These are phyloP conservation scores for Pestalotiopsis sp. DNA, from an alignment of 2,329 filamentous ascomycete genomes.

Conservation along the genomic window DNA sequence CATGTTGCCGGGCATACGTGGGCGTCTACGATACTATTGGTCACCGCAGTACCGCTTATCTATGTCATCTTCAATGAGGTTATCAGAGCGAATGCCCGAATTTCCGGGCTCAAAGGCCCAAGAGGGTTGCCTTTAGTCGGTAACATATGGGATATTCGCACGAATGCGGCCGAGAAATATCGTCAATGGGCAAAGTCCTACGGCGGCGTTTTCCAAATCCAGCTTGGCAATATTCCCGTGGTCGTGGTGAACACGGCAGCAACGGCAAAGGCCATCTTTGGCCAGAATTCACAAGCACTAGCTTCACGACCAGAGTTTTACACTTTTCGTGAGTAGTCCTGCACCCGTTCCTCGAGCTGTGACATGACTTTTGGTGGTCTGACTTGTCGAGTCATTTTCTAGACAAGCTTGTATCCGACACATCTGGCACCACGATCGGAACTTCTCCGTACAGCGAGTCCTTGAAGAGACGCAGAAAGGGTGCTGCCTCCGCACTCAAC, in stretches of 20 bases:
- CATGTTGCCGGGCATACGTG: background rate
- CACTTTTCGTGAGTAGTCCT: slow-evolving; percentile 68
- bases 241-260: slow-evolving; percentile 81
- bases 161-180: slow-evolving; percentile 53
- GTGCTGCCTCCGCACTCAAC: slow-evolving; percentile 78
- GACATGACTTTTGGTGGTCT: background rate
- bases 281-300: slow-evolving; percentile 75
- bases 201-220: slow-evolving; percentile 67
- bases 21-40: background rate
- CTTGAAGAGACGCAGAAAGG: slow-evolving; percentile 76
- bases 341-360: slow-evolving; percentile 39
- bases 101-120: slow-evolving; percentile 27
- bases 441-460: slow-evolving; percentile 84
- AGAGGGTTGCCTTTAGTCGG: slow-evolving; percentile 52
- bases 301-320: slow-evolving; percentile 79
- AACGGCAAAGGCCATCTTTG: slow-evolving; percentile 73
- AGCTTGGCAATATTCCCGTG: slow-evolving; percentile 71
- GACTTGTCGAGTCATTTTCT: background rate
- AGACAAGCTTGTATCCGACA: slow-evolving; percentile 60
- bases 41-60: background rate
- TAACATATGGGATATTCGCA: slow-evolving; percentile 62
- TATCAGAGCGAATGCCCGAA: slow-evolving; percentile 23
- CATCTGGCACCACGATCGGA: slow-evolving; percentile 80
- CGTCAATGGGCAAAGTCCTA: slow-evolving; percentile 62
- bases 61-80: slow-evolving; percentile 27